phyloP scores from a whole-genome alignment of 352 stramenopile genomes.

The Pythium biforme region DNA sequence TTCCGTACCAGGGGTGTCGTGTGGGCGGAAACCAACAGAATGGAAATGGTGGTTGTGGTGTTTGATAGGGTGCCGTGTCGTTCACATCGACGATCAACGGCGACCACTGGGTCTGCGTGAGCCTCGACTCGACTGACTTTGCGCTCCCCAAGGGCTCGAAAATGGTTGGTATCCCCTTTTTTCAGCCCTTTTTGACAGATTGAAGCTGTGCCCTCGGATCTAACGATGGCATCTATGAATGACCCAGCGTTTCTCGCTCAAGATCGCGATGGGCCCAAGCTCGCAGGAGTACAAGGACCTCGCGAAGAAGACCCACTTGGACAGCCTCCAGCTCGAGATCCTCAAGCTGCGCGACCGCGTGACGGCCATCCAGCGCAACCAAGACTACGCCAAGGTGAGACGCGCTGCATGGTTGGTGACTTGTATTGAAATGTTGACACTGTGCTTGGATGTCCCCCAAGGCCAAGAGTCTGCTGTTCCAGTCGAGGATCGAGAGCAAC shows the following conservation, averaged over 20 bases:
- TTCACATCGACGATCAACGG: conserved; percentile 69
- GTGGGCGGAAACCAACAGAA: too few relatives aligned
- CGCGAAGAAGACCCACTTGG: conserved; percentile 82
- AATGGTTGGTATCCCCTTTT: conserved; percentile 43
- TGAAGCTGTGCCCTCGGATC: too few relatives aligned
- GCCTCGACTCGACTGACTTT: conserved; percentile 64
- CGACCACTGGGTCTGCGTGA: conserved; percentile 74
- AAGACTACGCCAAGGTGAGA: conserved; percentile 82
- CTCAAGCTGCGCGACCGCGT: conserved; percentile 82
- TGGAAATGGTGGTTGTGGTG: background rate
- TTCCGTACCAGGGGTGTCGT: too few relatives aligned
- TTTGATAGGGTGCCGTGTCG: conserved; percentile 49
- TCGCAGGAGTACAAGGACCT: conserved; percentile 79
- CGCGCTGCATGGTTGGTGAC: background rate
- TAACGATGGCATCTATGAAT: background rate
- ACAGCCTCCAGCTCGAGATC: conserved; percentile 77
- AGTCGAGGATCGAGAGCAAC: conserved; percentile 73
- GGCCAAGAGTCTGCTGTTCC: conserved; percentile 70
- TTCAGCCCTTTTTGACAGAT: background rate
- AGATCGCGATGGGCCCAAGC: conserved; percentile 67
- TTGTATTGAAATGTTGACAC: background rate
- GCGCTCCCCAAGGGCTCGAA: conserved; percentile 49
- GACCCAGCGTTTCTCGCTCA: conserved; percentile 63
- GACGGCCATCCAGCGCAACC: conserved; percentile 70
- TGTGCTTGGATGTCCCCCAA: conserved; percentile 11